Conservation (phyloP, 306 rosid genomes). For the Neltuma alba region DNA sequence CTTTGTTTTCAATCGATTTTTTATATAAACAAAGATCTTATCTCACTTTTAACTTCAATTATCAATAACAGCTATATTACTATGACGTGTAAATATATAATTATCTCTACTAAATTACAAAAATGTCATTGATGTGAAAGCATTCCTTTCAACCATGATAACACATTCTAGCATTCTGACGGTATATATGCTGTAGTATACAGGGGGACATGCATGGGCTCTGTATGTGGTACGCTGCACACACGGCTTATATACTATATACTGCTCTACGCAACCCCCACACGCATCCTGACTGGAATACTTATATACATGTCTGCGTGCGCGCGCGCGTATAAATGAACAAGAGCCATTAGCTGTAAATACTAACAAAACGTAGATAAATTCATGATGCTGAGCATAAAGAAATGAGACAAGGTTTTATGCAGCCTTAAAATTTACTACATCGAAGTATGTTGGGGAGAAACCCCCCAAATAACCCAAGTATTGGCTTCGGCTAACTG, state of each 20-base stretch:
- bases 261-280: background rate
- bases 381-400: background rate
- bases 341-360: background rate
- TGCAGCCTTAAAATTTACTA: background rate
- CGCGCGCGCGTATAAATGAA: no score
- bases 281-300: background rate
- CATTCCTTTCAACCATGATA: background rate
- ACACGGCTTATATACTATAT: background rate
- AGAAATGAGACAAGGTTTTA: no score
- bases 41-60: background rate
- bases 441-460: no score
- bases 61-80: background rate
- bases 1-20: background rate
- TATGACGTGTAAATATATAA: no score
- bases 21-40: background rate
- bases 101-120: background rate
- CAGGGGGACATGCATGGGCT: background rate
- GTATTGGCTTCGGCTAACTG: background rate
- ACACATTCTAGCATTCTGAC: background rate
- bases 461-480: background rate
- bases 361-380: background rate
- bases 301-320: no score
- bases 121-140: background rate
- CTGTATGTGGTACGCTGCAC: background rate
- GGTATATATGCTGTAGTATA: background rate